These are phyloP conservation scores for Cytospora chrysosperma DNA, from an alignment of 2,329 filamentous ascomycete genomes.

Conservation along the genomic window DNA sequence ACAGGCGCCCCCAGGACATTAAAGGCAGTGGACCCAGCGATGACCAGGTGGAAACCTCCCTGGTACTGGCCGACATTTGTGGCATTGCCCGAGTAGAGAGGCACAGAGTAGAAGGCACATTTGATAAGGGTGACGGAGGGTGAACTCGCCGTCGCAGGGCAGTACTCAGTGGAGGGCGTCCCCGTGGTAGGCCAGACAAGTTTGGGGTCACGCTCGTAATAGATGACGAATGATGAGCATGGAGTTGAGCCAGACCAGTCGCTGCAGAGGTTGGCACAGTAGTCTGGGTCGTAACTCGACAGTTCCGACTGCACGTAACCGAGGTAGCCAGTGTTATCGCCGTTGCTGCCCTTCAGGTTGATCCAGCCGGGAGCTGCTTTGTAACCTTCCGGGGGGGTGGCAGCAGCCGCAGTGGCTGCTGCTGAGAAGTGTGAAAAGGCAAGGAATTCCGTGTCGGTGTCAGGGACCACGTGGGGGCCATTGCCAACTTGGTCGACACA, in stretches of 20 bases:
- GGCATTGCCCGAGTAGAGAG: constrained; percentile 11
- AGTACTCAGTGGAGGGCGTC: constrained; percentile 15
- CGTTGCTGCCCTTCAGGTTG: constrained; percentile 16
- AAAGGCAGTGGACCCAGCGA: constrained; percentile 25
- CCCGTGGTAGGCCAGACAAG: constrained; percentile 22
- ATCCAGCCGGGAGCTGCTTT: constrained; percentile 18
- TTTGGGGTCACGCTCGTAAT: constrained; percentile 24
- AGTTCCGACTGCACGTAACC: constrained; percentile 20
- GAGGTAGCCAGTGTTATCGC: constrained; percentile 18
- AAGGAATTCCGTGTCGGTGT: constrained; percentile 17
- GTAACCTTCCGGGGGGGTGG: constrained; percentile 18
- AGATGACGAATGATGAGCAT: constrained; percentile 25
- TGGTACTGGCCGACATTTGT: constrained; percentile 24
- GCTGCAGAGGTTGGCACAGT: constrained; percentile 24
- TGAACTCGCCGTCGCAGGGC: constrained; percentile 20
- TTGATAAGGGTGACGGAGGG: constrained; percentile 26
- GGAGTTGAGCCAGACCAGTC: constrained; percentile 5
- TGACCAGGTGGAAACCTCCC: constrained; percentile 23
- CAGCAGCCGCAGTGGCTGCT: constrained; percentile 1
- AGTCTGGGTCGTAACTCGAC: constrained; percentile 14
- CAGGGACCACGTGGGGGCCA: constrained; percentile 17
- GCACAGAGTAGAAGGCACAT: constrained; percentile 25
- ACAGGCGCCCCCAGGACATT: constrained; percentile 1
- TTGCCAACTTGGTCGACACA: constrained; percentile 23
- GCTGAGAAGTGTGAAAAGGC: constrained; percentile 5